Base-by-base conservation (phyloP, 2,329 filamentous ascomycete genomes). In the Diaporthe aspalathi region DNA sequence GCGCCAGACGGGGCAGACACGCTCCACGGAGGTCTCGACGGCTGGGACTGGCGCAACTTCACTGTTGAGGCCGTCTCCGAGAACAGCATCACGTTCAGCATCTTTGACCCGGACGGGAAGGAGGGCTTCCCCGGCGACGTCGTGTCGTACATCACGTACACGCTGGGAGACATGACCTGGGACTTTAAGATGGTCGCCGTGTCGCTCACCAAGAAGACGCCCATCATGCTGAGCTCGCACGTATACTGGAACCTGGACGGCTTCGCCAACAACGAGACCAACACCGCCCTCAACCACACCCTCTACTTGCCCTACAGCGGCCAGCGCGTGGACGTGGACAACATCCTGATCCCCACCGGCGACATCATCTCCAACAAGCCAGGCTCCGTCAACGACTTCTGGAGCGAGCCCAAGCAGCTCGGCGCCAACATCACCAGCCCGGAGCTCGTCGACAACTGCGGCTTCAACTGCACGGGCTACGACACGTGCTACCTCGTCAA, bases 171-270 rank as follows among this genome's bases (percentile, higher is more conserved):
- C 35, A 84, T 87, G 78, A 88, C 89, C 60, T 94, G 92, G 92
- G 86, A 93, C 77, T 85, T 94, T 76, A 91, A 89, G 81, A 94
- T 95, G 85, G 83, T 90, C 17, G 93, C 92, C 50, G 80, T 92
- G 69, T 84, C 92, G 3, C 90, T 91, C 11, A 93, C 91, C 38
- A 89, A 93, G 82, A 91, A 90, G 83, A 95, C 93, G 7, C 93
- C 93, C 62, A 94, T 95, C 80, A 95, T 95, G 93, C 86, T 95
- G 71, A 93, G 88, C 78, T 87, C 84, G 75, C 85, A 93, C 84
- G 89, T 88, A 9, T 95, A 95, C 85, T 95, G 93, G 93, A 95
- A 95, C 79, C 84, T 95, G 54, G 93, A 95, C 77, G 93, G 91
- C 43, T 95, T 93, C 77, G 86, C 91, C 77, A 94, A 94, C 82